Evolutionary conservation across 2,329 filamentous ascomycete genomes (phyloP).

Genomic region (Cylindrodendrum hubeiense): DNA sequence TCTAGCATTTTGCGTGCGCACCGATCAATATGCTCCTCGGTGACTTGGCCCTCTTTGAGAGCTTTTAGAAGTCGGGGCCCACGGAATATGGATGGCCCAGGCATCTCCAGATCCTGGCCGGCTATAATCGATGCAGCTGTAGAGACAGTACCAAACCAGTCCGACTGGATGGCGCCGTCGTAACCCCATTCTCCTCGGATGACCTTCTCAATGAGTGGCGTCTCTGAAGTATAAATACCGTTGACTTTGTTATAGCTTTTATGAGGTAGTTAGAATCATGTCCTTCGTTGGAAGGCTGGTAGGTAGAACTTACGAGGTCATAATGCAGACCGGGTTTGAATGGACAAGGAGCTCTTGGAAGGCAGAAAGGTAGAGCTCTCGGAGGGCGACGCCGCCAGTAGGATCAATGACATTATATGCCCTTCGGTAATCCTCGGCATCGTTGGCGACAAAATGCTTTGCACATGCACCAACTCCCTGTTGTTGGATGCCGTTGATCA

Average conservation of each 20-base stretch:
- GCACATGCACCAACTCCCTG: slow-evolving; percentile 20
- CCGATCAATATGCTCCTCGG: slow-evolving; percentile 7
- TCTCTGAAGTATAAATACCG: slow-evolving; percentile 12
- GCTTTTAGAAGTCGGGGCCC: slow-evolving; percentile 19
- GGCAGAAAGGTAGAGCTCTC: slow-evolving; percentile 29
- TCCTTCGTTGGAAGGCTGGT: too few relatives aligned
- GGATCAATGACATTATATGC: slow-evolving; percentile 28
- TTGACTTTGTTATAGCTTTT: slow-evolving; percentile 33
- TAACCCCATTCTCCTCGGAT: slow-evolving; percentile 23
- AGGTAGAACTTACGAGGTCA: slow-evolving; percentile 28
- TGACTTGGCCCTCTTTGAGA: neutral
- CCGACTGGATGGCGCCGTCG: slow-evolving; percentile 28
- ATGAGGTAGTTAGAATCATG: too few relatives aligned
- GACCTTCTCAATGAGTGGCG: neutral
- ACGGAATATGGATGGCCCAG: slow-evolving; percentile 19
- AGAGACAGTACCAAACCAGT: slow-evolving; percentile 32
- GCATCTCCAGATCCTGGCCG: slow-evolving; percentile 30
- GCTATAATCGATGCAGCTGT: slow-evolving; percentile 12
- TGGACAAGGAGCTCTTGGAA: slow-evolving; percentile 17
- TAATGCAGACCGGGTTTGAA: slow-evolving; percentile 20
- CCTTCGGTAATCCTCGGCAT: slow-evolving; percentile 22
- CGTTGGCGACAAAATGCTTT: slow-evolving; percentile 35
- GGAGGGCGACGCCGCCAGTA: neutral
- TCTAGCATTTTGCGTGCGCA: neutral
- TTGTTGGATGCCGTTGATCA: slow-evolving; percentile 28